phyloP scores from a whole-genome alignment of 257 asterid species.

The Eucommia ulmoides region DNA sequence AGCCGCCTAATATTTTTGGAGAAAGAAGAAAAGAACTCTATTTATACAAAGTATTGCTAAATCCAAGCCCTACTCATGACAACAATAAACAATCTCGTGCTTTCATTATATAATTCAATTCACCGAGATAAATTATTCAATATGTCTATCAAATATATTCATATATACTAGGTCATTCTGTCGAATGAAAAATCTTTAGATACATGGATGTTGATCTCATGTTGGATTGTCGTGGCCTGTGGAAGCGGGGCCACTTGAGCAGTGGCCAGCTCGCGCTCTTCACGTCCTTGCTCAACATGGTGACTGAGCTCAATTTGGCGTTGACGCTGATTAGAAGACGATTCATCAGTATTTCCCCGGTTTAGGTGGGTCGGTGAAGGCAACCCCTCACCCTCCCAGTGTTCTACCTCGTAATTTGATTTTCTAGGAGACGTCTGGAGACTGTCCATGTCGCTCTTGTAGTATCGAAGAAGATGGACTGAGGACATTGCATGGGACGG shows the following conservation, averaged over 20 bases:
- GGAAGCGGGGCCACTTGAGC: constrained; percentile 29
- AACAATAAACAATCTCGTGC: no score
- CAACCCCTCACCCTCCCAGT: constrained; percentile 35
- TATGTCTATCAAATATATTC: no score
- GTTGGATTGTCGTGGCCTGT: constrained; percentile 6
- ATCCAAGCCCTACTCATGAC: no score
- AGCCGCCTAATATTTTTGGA: no score
- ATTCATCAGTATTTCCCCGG: constrained; percentile 10
- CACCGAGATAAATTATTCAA: no score
- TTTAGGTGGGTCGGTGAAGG: constrained; percentile 28
- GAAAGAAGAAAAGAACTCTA: no score
- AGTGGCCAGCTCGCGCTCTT: constrained; percentile 10
- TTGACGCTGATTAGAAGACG: constrained; percentile 9
- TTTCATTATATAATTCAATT: no score
- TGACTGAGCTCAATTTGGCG: constrained; percentile 29
- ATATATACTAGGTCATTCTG: no score
- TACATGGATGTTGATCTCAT: constrained; percentile 16
- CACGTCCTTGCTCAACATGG: constrained; percentile 7
- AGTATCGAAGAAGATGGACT: constrained; percentile 47
- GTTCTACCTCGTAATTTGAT: constrained; percentile 19
- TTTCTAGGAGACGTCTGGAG: constrained; percentile 26
- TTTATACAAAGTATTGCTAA: no score
- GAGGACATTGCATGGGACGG: constrained; percentile 67
- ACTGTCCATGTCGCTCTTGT: constrained; percentile 34
- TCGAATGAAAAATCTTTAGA: constrained; percentile 45